Conservation (phyloP, 164 flowering plant genomes). For the Vitis riparia region DNA sequence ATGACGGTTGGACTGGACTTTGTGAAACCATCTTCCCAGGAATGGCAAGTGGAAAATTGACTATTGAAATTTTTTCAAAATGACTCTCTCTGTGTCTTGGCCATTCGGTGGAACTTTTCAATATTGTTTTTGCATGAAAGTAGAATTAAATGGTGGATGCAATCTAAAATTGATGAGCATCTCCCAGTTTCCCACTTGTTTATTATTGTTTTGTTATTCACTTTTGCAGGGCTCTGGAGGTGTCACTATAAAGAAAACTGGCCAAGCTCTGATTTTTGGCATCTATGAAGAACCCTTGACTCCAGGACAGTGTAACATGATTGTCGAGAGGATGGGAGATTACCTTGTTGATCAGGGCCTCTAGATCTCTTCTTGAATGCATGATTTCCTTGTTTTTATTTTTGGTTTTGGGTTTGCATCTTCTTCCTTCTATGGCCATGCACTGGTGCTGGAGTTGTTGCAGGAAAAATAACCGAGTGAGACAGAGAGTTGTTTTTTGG, state of each 20-base stretch:
- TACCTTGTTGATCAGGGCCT: constrained; percentile 44
- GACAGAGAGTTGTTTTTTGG: constrained; percentile 7
- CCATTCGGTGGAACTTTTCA: too few species aligned
- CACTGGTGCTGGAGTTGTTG: constrained; percentile 3
- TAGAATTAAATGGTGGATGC: too few species aligned
- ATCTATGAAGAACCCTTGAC: constrained; percentile 42
- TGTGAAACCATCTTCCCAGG: too few species aligned
- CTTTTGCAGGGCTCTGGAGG: constrained; percentile 42
- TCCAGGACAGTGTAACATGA: constrained; percentile 49
- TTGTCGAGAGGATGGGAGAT: constrained; percentile 48
- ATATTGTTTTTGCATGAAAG: too few species aligned
- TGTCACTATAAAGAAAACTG: constrained; percentile 39
- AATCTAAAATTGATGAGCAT: too few species aligned
- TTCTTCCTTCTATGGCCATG: constrained; percentile 8
- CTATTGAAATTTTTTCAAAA: too few species aligned
- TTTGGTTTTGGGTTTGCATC: constrained; percentile 10
- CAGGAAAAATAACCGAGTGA: constrained; percentile 22
- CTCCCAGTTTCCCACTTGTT: too few species aligned
- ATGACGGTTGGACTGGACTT: too few species aligned
- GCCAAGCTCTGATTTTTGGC: constrained; percentile 34
- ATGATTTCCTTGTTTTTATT: constrained; percentile 1
- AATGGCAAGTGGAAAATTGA: too few species aligned
- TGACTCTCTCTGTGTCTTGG: too few species aligned
- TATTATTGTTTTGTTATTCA: neutral
- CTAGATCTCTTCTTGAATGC: constrained; percentile 10